Conservation (phyloP, 1,284 basidiomycete genomes). For the Microbotryomycetes sp. region DNA sequence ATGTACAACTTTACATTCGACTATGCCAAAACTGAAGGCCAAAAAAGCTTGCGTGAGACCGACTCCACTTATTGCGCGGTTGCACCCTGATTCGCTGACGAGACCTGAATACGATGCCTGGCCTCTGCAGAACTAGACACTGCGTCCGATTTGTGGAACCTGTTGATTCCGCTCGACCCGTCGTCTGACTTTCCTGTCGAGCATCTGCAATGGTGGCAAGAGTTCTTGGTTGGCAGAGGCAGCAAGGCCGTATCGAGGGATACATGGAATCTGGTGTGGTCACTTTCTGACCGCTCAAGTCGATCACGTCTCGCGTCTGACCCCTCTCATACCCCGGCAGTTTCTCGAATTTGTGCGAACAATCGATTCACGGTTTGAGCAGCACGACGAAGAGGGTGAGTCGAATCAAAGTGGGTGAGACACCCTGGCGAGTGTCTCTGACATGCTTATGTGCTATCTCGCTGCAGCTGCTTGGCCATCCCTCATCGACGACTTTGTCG, state of each 20-base stretch:
- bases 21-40: constrained; percentile 69
- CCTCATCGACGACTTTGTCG: constrained; percentile 81
- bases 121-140: constrained; percentile 55
- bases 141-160: constrained; percentile 75
- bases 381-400: constrained; percentile 78
- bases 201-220: constrained; percentile 75
- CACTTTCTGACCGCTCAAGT: constrained; percentile 1
- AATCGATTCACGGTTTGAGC: constrained; percentile 70
- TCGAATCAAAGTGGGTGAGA: constrained; percentile 7
- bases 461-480: constrained; percentile 77
- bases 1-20: constrained; percentile 87
- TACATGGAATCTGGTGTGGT: constrained; percentile 78
- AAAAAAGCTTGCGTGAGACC: constrained; percentile 46
- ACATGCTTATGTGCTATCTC: too few species aligned
- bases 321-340: constrained; percentile 43
- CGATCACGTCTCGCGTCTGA: constrained; percentile 8
- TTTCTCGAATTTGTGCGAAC: constrained; percentile 74
- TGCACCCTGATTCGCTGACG: background rate
- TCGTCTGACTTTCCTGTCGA: constrained; percentile 61
- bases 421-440: background rate
- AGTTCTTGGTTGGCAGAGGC: constrained; percentile 64
- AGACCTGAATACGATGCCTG: background rate
- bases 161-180: constrained; percentile 75
- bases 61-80: background rate
- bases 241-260: constrained; percentile 85